phyloP scores from a whole-genome alignment of 805 yeast species.

The Candida alai region DNA sequence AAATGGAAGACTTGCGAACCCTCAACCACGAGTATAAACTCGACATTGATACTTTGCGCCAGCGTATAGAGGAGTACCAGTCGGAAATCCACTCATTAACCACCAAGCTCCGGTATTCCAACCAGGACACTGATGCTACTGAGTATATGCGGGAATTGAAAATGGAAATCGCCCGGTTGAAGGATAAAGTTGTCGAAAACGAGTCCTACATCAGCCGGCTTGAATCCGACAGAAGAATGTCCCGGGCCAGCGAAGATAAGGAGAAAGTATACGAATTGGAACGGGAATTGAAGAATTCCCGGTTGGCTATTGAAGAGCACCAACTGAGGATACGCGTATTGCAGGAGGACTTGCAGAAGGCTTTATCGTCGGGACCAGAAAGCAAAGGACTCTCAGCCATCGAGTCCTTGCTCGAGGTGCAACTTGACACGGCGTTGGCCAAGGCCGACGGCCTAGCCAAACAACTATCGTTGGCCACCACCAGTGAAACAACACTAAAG shows the following conservation, averaged over 20 bases:
- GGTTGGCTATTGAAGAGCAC: neutral
- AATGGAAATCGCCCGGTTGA: constrained; percentile 1
- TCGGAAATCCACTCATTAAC: too few relatives aligned
- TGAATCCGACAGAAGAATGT: neutral
- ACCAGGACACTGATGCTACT: neutral
- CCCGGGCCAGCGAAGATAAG: constrained; percentile 8
- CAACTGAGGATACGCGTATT: constrained; percentile 4
- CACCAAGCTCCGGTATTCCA: too few relatives aligned
- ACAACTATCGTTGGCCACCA: constrained; percentile 1
- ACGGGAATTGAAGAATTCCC: constrained; percentile 12
- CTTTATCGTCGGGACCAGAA: neutral
- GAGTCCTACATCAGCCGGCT: constrained; percentile 6
- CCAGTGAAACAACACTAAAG: neutral
- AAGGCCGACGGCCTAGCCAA: neutral
- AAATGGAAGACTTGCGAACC: neutral
- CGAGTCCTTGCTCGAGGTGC: constrained; percentile 7
- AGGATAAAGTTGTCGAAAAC: constrained; percentile 3
- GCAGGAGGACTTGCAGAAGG: constrained; percentile 1
- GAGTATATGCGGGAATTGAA: neutral
- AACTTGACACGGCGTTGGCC: constrained; percentile 6
- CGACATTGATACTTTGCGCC: too few relatives aligned
- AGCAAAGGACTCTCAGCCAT: too few relatives aligned
- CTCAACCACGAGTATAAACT: too few relatives aligned
- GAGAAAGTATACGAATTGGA: constrained; percentile 16
- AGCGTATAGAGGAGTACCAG: too few relatives aligned